These are phyloP conservation scores for Daldinia concentrica DNA, from an alignment of 495 filamentous ascomycete genomes.

Conservation along the genomic window DNA sequence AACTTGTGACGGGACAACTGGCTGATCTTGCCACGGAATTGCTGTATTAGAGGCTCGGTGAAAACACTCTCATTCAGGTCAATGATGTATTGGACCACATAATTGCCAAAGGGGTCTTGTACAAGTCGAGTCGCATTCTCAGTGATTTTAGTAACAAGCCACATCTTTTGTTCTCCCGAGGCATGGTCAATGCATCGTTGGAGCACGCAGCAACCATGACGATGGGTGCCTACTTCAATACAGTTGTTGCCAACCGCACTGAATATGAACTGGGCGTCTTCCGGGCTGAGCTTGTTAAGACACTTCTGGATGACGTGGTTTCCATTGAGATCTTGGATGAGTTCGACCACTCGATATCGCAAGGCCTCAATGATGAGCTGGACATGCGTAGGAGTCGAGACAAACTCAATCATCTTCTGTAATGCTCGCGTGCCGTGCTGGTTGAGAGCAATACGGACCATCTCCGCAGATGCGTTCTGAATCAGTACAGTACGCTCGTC, in stretches of 20 bases:
- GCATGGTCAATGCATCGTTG: slow-evolving; percentile 99
- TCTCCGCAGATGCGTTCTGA: slow-evolving; percentile 81
- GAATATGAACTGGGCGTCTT: slow-evolving; percentile 95
- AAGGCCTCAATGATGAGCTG: slow-evolving; percentile 84
- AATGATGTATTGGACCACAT: slow-evolving; percentile 97
- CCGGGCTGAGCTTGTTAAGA: slow-evolving; percentile 84
- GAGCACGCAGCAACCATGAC: slow-evolving; percentile 96
- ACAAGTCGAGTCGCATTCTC: slow-evolving; percentile 81
- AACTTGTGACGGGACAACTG: slow-evolving; percentile 95
- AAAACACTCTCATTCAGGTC: slow-evolving; percentile 85
- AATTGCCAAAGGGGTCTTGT: slow-evolving; percentile 97
- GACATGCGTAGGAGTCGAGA: slow-evolving; percentile 80
- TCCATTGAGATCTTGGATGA: slow-evolving; percentile 97
- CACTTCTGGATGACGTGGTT: slow-evolving; percentile 99
- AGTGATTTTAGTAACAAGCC: slow-evolving; percentile 86
- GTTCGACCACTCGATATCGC: slow-evolving; percentile 78
- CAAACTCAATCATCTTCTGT: slow-evolving; percentile 99
- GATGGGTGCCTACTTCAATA: slow-evolving; percentile 92
- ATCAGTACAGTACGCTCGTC: slow-evolving; percentile 94
- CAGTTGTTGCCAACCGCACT: slow-evolving; percentile 87
- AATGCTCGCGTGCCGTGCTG: slow-evolving; percentile 95
- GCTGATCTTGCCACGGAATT: slow-evolving; percentile 77
- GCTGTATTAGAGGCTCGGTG: slow-evolving; percentile 82
- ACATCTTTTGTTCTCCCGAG: slow-evolving; percentile 84
- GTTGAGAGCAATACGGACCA: slow-evolving; percentile 93